Evolutionary conservation across 2,329 filamentous ascomycete species (phyloP).

Genomic region (Nakataea oryzae): DNA sequence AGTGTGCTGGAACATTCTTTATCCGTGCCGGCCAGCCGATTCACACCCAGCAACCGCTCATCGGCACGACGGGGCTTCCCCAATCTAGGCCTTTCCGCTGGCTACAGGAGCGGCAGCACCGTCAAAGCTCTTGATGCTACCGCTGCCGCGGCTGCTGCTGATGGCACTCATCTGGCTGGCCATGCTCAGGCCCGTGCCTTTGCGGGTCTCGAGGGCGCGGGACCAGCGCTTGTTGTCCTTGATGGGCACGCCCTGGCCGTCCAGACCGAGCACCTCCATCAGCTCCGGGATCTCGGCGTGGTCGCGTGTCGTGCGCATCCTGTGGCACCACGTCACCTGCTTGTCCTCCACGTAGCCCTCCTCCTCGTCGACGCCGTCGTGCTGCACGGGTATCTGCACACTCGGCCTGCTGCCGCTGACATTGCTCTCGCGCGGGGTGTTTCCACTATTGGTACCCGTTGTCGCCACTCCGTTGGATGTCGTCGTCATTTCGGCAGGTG

Average conservation of each 20-base stretch:
- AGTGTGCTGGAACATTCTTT: no score
- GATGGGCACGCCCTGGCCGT: constrained; percentile 26
- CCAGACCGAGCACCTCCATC: constrained; percentile 50
- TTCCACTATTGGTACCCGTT: not conserved
- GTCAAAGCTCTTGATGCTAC: not conserved
- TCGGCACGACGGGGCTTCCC: not conserved
- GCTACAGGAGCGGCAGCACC: not conserved
- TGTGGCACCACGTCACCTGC: constrained; percentile 66
- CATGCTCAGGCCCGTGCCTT: constrained; percentile 43
- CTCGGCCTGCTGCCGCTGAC: not conserved
- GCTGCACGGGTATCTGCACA: constrained; percentile 1
- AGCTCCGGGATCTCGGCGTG: constrained; percentile 63
- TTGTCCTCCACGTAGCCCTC: constrained; percentile 36
- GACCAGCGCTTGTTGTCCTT: constrained; percentile 32
- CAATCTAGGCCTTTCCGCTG: not conserved
- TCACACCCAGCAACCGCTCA: no score
- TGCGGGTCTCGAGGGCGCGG: constrained; percentile 34
- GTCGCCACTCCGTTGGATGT: not conserved
- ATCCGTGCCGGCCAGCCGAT: no score
- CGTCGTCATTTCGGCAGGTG: not conserved
- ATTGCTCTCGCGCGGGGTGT: not conserved
- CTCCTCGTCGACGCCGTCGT: constrained; percentile 14
- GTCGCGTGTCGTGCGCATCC: constrained; percentile 70
- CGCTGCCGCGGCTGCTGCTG: constrained; percentile 10
- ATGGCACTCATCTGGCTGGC: constrained; percentile 35